Base-by-base conservation (phyloP, 2,329 filamentous ascomycete genomes). In the Sclerotinia subarctica region DNA sequence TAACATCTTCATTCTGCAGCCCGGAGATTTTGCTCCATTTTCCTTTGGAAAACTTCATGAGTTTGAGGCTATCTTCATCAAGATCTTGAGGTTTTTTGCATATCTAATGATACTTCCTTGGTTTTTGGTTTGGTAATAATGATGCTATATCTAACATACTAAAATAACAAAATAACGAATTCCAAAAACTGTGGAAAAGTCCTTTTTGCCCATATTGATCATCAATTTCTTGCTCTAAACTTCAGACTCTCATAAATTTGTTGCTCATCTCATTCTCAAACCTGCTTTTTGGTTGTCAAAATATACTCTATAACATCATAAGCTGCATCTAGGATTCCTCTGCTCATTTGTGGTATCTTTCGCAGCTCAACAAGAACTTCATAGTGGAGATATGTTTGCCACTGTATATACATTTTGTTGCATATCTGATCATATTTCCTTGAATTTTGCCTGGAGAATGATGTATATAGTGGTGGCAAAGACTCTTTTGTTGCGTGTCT, bases 21-120 rank as follows among this genome's bases (percentile, higher is more conserved):
- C 15, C 15, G 46, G 29, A 51, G 17, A 49, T 10, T 51, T 49
- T 38, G 44, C 29, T 49, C 29, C 29, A 19, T n/a, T 3, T n/a
- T 47, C 19, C 8, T 42, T 42, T 17, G 13, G 38, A 8, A 19
- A 49, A 13, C 7, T 24, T 35, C 44, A 19, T 3, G n/a, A 32
- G 26, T n/a, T 24, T 49, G 29, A 13, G 26, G 6, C 2, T 38
- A 11, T 62, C 46, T 62, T 19, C n/a, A 47, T 17, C 13, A 21
- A 15, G 24, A 6, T 5, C 3, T 17, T 10, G 10, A 38, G 13
- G 8, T 51, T 38, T 51, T 62, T 62, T 62, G 59, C 58, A 38
- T 51, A 44, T 51, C 58, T 62, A 21, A 38, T 51, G n/a, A 15
- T 26, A 5, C 1, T 62, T 62, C 59, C 59, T 62, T 62, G 59